These are phyloP conservation scores for Candida glucosophila DNA, from an alignment of 1,139 yeast species.

Conservation along the genomic window DNA sequence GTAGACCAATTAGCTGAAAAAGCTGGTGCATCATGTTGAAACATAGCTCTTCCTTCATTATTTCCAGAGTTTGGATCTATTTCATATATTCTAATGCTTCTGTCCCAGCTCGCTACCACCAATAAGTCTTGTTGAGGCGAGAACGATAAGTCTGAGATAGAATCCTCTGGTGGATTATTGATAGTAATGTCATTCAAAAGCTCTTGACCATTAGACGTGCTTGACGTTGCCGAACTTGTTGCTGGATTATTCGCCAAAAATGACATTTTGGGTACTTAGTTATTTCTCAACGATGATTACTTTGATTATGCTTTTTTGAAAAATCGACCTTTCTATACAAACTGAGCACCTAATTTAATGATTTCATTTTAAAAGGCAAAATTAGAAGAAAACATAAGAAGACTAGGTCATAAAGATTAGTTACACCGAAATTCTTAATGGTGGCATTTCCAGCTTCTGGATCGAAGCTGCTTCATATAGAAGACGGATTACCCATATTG, in stretches of 20 bases:
- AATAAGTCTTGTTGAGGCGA: conserved; percentile 86
- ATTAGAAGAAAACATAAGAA: too few species aligned
- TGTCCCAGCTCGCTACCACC: conserved; percentile 91
- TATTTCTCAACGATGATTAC: too few species aligned
- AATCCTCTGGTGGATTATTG: conserved; percentile 84
- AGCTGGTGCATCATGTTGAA: conserved; percentile 87
- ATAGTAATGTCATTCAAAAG: conserved; percentile 69
- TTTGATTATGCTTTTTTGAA: too few species aligned
- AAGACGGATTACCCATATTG: too few species aligned
- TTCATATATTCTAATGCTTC: conserved; percentile 88
- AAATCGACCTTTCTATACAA: too few species aligned
- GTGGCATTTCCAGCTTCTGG: too few species aligned
- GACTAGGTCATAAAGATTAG: too few species aligned
- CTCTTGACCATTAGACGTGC: conserved; percentile 57
- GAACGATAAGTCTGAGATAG: conserved; percentile 78
- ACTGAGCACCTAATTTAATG: too few species aligned
- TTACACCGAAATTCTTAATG: too few species aligned
- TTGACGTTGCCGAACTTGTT: conserved; percentile 10
- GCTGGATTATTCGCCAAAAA: conserved; percentile 16
- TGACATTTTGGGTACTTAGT: conserved; percentile 22
- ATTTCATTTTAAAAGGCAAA: too few species aligned
- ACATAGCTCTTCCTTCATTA: conserved; percentile 81
- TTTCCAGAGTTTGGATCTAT: conserved; percentile 58
- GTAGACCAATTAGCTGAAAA: conserved; percentile 71
- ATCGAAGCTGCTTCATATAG: too few species aligned